Conservation (phyloP, 768 basidiomycete species). For the Xerocomellus intermedius region DNA sequence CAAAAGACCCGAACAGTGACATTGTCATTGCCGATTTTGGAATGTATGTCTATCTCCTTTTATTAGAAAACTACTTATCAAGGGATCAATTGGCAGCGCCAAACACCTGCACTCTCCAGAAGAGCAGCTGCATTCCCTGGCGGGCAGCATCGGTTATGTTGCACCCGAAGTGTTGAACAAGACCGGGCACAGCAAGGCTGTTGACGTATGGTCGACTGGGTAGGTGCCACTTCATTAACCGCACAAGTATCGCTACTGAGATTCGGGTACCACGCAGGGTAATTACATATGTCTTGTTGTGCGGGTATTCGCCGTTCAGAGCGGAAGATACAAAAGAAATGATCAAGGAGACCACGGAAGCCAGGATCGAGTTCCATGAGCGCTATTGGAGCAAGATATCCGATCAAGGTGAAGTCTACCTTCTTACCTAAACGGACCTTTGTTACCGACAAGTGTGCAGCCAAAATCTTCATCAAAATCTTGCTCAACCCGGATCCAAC, state of each 20-base stretch:
- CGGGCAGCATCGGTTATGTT: constrained; percentile 85
- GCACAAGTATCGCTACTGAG: background rate
- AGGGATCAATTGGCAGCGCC: constrained; percentile 47
- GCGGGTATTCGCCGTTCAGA: constrained; percentile 94
- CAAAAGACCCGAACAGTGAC: constrained; percentile 70
- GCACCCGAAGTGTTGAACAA: constrained; percentile 86
- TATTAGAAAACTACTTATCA: background rate
- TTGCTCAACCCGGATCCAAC: constrained; percentile 71
- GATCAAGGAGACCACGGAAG: constrained; percentile 80
- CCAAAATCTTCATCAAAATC: constrained; percentile 77
- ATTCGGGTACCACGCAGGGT: constrained; percentile 48
- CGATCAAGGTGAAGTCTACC: constrained; percentile 50
- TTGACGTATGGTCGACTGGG: constrained; percentile 95
- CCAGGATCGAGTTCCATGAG: constrained; percentile 88
- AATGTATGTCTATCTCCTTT: constrained; percentile 55
- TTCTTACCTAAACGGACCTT: background rate
- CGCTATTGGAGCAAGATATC: constrained; percentile 93
- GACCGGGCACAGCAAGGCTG: constrained; percentile 85
- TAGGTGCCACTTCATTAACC: constrained; percentile 34
- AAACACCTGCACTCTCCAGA: constrained; percentile 75
- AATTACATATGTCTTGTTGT: constrained; percentile 92
- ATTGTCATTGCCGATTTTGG: constrained; percentile 98
- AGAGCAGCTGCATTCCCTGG: constrained; percentile 68
- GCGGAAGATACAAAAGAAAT: constrained; percentile 75
- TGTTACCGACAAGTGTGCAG: constrained; percentile 36